Evolutionary conservation across 805 yeast genomes (phyloP).

Genomic region (Nakazawaea laoshanensis): DNA sequence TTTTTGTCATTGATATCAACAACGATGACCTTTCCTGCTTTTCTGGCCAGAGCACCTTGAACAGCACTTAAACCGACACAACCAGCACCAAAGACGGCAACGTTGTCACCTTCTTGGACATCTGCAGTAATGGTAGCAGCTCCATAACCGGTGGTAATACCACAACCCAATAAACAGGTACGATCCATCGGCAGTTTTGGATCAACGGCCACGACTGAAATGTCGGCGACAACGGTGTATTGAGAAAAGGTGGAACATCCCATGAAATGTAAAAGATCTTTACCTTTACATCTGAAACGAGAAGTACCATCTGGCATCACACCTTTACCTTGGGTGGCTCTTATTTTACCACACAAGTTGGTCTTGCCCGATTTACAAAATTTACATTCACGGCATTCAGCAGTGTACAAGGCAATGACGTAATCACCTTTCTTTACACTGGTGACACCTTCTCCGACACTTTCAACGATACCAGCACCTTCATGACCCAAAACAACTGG

Average conservation of each 20-base stretch:
- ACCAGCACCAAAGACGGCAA: conserved; percentile 97
- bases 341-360: conserved; percentile 88
- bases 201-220: conserved; percentile 88
- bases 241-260: conserved; percentile 97
- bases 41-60: conserved; percentile 84
- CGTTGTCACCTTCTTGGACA: conserved; percentile 84
- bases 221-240: conserved; percentile 97
- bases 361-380: conserved; percentile 94
- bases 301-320: conserved; percentile 98
- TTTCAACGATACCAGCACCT: conserved; percentile 96
- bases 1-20: conserved; percentile 83
- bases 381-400: conserved; percentile 93
- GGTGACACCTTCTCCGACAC: conserved; percentile 90
- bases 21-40: conserved; percentile 75
- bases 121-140: conserved; percentile 93
- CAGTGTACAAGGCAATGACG: conserved; percentile 91
- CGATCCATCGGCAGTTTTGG: conserved; percentile 76
- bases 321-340: conserved; percentile 98
- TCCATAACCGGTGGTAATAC: conserved; percentile 98
- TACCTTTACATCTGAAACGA: conserved; percentile 82
- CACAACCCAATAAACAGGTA: conserved; percentile 93
- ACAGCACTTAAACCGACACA: conserved; percentile 94
- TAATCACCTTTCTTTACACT: conserved; percentile 88
- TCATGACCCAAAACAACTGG: conserved; percentile 95
- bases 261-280: conserved; percentile 87